Percentiles rank a stretch among this genome's conserved stretches.
Conservation (phyloP, 2,329 filamentous ascomycete species). For the Coniochaeta sp. region DNA sequence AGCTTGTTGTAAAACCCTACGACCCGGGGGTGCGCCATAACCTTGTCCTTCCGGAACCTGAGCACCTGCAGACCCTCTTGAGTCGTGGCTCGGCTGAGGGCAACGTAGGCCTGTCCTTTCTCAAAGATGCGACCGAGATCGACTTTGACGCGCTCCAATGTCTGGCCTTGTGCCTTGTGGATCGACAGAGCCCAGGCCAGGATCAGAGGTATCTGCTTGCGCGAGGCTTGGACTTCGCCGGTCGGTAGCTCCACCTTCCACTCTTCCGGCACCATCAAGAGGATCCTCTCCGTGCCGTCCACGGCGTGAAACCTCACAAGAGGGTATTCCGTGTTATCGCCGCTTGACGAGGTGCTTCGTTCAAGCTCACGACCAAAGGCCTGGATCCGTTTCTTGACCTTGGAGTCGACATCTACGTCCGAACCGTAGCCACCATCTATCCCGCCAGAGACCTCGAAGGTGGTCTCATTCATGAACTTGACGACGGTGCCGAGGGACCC, state of each 20-base stretch:
- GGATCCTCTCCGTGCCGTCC: constrained; percentile 67
- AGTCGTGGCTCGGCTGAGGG: constrained; percentile 83
- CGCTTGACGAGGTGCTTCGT: constrained; percentile 33
- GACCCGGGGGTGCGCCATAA: constrained; percentile 89
- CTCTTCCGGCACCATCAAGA: constrained; percentile 78
- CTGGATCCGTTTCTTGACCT: constrained; percentile 14
- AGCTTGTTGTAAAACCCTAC: constrained; percentile 79
- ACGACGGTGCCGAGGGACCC: constrained; percentile 84
- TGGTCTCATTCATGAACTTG: constrained; percentile 57
- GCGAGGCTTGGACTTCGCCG: constrained; percentile 85
- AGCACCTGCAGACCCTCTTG: constrained; percentile 83
- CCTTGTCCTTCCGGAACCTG: constrained; percentile 81
- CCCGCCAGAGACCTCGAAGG: constrained; percentile 25
- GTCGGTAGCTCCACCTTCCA: constrained; percentile 98
- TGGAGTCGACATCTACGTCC: constrained; percentile 29
- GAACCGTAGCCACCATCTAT: constrained; percentile 27
- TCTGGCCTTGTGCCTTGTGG: constrained; percentile 96
- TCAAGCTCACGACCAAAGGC: constrained; percentile 16
- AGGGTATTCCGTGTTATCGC: constrained; percentile 61
- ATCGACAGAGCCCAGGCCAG: constrained; percentile 96
- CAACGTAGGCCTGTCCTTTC: constrained; percentile 96
- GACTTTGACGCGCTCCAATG: constrained; percentile 87
- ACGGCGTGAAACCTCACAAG: constrained; percentile 76
- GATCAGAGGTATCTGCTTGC: constrained; percentile 78
- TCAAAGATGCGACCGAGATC: constrained; percentile 90